phyloP scores from a whole-genome alignment of 2,329 filamentous ascomycete species.

The Fusarium transvaalense region DNA sequence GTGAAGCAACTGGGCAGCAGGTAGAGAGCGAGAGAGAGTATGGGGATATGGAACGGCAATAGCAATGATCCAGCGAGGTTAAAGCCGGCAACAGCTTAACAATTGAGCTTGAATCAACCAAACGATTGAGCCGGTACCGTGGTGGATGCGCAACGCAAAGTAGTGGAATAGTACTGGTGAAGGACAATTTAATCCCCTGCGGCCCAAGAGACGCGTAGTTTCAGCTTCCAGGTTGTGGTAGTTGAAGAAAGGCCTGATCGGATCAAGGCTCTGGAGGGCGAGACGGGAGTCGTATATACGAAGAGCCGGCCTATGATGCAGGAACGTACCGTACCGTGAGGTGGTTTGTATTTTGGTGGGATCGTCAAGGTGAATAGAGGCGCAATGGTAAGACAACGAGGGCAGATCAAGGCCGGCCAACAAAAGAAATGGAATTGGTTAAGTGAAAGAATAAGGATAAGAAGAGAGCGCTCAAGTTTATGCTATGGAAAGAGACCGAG shows the following conservation, averaged over 20 bases:
- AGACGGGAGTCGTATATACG: constrained; percentile 43
- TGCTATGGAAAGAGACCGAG: constrained; percentile 44
- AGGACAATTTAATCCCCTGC: constrained; percentile 16
- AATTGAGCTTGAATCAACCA: constrained; percentile 21
- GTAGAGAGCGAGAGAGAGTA: not conserved
- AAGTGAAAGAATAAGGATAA: constrained; percentile 25
- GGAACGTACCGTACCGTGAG: not conserved
- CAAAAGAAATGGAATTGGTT: constrained; percentile 11
- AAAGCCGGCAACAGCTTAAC: constrained; percentile 27
- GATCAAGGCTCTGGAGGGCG: constrained; percentile 28
- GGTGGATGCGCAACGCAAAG: constrained; percentile 26
- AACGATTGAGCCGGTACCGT: constrained; percentile 11
- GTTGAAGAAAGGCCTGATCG: constrained; percentile 29
- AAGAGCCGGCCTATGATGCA: constrained; percentile 28
- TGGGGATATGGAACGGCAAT: constrained; percentile 25
- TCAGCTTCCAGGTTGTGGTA: constrained; percentile 24
- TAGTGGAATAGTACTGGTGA: constrained; percentile 14
- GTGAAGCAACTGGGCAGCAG: constrained; percentile 17
- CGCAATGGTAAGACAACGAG: constrained; percentile 23
- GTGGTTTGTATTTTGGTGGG: not conserved
- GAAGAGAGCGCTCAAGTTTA: constrained; percentile 35
- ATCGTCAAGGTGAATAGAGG: constrained; percentile 24
- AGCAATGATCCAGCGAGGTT: constrained; percentile 7
- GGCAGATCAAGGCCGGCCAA: constrained; percentile 18
- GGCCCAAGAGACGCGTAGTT: constrained; percentile 14